Base-by-base conservation (phyloP, 1,139 yeast species). In the Lodderomyces metapsilosis region DNA sequence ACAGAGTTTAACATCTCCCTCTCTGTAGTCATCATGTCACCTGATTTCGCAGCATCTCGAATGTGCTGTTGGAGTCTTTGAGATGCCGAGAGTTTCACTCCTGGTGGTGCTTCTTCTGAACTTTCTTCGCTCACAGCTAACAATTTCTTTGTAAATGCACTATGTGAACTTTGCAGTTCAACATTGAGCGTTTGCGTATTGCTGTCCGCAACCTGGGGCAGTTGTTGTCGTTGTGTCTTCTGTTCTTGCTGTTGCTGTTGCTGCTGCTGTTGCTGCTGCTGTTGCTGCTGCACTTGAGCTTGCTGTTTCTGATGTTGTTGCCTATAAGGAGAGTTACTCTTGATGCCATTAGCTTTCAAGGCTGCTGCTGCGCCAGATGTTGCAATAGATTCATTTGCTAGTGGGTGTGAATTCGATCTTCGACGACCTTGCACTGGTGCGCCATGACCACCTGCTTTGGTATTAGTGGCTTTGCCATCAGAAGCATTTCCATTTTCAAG, bases 361-460 rank as follows among this genome's bases (percentile, higher is more conserved):
- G 74, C 74, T 4, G 66, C 60, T 2, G 72, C 71, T 2, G 74
- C 74, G 0, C 67, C 69, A 1, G 66, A 56, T 10, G 68, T 52
- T 2, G 69, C 68, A 12, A 51, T 42, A 12, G 51, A 24, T 49
- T 52, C 23, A 55, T 53, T 20, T 13, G 40, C 43, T n/a, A 44
- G 41, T n/a, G 75, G 75, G 43, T 68, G 74, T 1, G 76, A 69
- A 45, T 63, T 68, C 3, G 76, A 65, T 41, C 76, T 57, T 58
- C 21, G 17, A 74, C 60, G 34, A 11, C 23, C 32, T 18, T 17
- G 36, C 11, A 30, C 12, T 16, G 36, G 11, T 3, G 36, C 22
- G 11, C 12, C 17, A 12, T 16, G 27, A 9, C 16, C 10, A 3
- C 11, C 18, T 4, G 18, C n/a, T 28, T 15, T 28, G 5, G 11